Percentiles rank a stretch among this genome's conserved stretches.
phyloP scores from a whole-genome alignment of 495 filamentous ascomycete species.

The Aspergillus affinis region DNA sequence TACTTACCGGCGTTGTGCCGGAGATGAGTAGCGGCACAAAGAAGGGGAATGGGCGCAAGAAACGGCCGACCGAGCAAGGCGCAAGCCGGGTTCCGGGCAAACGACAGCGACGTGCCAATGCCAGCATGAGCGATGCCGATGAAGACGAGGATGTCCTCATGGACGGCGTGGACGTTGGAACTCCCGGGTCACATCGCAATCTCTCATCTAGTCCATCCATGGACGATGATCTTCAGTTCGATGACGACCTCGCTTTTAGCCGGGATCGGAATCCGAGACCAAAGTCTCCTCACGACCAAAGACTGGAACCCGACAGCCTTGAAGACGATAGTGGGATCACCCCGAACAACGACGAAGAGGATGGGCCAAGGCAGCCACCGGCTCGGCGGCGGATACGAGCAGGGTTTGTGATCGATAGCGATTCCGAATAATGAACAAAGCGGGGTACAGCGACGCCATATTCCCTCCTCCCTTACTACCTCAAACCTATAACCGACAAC shows the following conservation, averaged over 20 bases:
- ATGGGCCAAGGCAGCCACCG: slow-evolving; percentile 28
- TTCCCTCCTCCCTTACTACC: neutral
- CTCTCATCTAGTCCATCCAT: neutral
- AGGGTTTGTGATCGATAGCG: slow-evolving; percentile 52
- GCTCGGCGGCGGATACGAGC: slow-evolving; percentile 42
- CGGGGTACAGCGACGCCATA: neutral
- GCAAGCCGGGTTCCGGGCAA: slow-evolving; percentile 18
- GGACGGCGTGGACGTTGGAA: neutral
- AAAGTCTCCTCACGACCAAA: slow-evolving; percentile 12
- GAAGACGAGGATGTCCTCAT: slow-evolving; percentile 32
- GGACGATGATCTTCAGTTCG: slow-evolving; percentile 39
- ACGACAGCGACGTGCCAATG: slow-evolving; percentile 36
- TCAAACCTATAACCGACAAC: neutral
- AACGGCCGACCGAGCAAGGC: slow-evolving; percentile 31
- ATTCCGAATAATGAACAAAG: slow-evolving; percentile 40
- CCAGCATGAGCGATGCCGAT: slow-evolving; percentile 31
- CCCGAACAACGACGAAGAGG: slow-evolving; percentile 30
- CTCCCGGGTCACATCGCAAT: neutral
- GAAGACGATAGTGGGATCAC: slow-evolving; percentile 7
- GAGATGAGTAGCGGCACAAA: slow-evolving; percentile 35
- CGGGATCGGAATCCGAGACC: slow-evolving; percentile 25
- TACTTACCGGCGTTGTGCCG: slow-evolving; percentile 54
- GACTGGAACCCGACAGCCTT: slow-evolving; percentile 6
- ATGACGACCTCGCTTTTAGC: slow-evolving; percentile 40
- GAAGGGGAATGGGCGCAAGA: slow-evolving; percentile 26